Base-by-base conservation (phyloP, 2,329 filamentous ascomycete genomes). In the Alternaria arborescens region DNA sequence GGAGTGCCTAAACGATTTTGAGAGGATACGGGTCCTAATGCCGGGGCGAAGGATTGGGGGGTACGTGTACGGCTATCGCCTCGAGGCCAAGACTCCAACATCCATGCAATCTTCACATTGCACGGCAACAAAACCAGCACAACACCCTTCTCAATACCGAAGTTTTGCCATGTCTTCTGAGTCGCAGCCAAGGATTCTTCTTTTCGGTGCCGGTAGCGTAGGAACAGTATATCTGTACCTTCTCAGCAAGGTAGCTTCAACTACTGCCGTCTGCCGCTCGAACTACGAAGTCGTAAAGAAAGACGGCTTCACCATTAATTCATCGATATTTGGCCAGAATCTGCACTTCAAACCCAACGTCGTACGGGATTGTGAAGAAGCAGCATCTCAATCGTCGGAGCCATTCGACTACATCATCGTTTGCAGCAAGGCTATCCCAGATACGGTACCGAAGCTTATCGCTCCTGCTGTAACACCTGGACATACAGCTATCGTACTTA, bases 401-500 rank as follows among this genome's bases (percentile, higher is more conserved):
- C 69, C 74, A 2, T 85, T 79, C 66, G 82, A 85, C 69, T 85
- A 81, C 66, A 67, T 85, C n/a, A 58, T 85, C 11, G 78, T 85
- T 38, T 79, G 75, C 30, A 79, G 77, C 57, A 85, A 85, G 75
- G 81, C 79, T 14, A 77, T 83, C 26, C 81, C 81, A 1, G 77
- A 71, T 8, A 72, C 69, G 6, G 71, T 70, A 3, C 77, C 77
- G 14, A 70, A 78, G 5, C 62, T 77, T 22, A 80, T 85, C 47
- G 67, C 68, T 6, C 77, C 81, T 0, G 82, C 77, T 4, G 73
- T 84, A 3, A 72, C 71, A 1, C 69, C 72, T 10, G 64, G 65
- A 11, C 69, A 78, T 48, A 88, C 86, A 0, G 81, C 83, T 0
- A 84, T 89, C 41, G 85, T 86, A 8, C 82, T 89, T 1, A 82